Conservation (phyloP, 1,139 yeast genomes). For the Insectozyma bohioensis region DNA sequence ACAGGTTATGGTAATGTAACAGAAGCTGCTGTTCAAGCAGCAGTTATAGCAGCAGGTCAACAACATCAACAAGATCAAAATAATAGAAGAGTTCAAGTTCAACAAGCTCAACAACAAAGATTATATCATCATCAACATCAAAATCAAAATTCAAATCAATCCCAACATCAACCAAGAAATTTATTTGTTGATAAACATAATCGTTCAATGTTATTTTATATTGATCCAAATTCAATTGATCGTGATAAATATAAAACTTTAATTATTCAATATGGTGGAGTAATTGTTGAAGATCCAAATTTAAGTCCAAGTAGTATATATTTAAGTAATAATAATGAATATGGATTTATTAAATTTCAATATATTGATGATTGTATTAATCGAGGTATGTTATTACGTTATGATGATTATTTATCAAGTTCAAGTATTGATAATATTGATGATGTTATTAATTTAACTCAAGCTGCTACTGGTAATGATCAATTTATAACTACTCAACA, state of each 20-base stretch:
- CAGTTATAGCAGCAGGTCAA: constrained; percentile 10
- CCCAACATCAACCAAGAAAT: constrained; percentile 6
- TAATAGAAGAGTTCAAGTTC: constrained; percentile 8
- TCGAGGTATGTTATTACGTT: constrained; percentile 11
- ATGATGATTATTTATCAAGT: constrained; percentile 9
- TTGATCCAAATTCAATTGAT: constrained; percentile 23
- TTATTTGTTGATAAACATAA: constrained; percentile 14
- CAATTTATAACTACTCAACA: too few species aligned
- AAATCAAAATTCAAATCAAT: constrained; percentile 5
- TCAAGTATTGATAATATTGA: constrained; percentile 6
- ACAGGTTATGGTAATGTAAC: constrained; percentile 7
- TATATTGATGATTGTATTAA: constrained; percentile 24
- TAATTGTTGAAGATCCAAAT: constrained; percentile 21
- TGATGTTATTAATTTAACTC: constrained; percentile 7
- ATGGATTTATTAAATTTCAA: constrained; percentile 14
- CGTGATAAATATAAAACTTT: constrained; percentile 20
- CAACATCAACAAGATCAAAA: constrained; percentile 12
- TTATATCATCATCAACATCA: constrained; percentile 8
- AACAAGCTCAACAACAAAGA: constrained; percentile 5
- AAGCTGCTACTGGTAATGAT: background rate
- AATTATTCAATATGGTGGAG: constrained; percentile 35
- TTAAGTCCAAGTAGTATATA: constrained; percentile 4
- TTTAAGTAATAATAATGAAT: constrained; percentile 6
- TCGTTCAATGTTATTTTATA: constrained; percentile 23
- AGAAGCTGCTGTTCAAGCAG: constrained; percentile 14